Base-by-base conservation (phyloP, 2,329 filamentous ascomycete genomes). In the Aureobasidium uvarum region DNA sequence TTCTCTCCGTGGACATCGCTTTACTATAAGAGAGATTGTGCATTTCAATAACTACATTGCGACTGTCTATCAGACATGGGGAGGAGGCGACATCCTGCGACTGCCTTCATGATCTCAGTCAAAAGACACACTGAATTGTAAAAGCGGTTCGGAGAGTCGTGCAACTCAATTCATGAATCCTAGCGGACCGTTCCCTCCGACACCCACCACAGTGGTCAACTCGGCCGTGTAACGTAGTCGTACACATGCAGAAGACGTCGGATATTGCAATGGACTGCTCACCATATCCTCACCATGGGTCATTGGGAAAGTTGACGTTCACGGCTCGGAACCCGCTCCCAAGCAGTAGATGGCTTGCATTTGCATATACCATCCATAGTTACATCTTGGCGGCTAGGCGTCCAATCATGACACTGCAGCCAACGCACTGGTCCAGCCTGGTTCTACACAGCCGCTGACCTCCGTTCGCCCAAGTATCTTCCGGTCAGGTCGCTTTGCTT, bases 341-440 rank as follows among this genome's bases (percentile, higher is more conserved):
- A 20, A 3, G 18, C 5, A 38, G 3, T 48, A 1, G 41, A 38
- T 48, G 41, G 41, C 58, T 39, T 62, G 58, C 45, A 62, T 48
- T 16, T 28, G 13, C n/a, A 59, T 36, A 50, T 36, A 50, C 33
- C 14, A 48, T 33, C 31, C 16, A 41, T 48, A 50, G 28, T 33
- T 14, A 31, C 13, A 38, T n/a, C n/a, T 48, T 62, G 58, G 58
- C 58, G 58, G 56, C 20, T 50, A 39, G 45, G 58, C 45, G 33
- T 28, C 58, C 58, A 62, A 62, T 62, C 58, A 62, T 7, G 23
- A 50, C 20, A 31, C 10, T 39, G 43, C 33, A 28, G 50, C 55
- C 54, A n/a, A 25, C 28, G 45, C 33, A 39, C 20, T 25, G n/a
- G 13, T 16, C 10, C 39, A 38, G 45, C 58, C 45, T 62, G 58